phyloP scores from a whole-genome alignment of 768 basidiomycete species.

The Xerocomellus intermedius region DNA sequence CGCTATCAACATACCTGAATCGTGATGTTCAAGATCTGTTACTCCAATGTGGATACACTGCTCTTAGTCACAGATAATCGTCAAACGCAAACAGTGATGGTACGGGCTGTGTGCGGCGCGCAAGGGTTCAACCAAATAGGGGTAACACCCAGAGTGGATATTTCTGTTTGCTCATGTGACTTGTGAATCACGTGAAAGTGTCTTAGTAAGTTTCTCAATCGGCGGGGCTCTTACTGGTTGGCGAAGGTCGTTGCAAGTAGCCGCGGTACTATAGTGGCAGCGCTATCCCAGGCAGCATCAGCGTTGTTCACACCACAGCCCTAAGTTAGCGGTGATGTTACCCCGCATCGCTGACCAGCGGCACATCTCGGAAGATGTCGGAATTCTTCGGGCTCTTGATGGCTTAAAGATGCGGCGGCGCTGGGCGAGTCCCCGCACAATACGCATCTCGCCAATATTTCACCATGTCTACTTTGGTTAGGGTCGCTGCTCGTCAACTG shows the following conservation, averaged over 20 bases:
- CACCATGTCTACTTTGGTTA: constrained; percentile 18
- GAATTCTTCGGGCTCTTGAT: constrained; percentile 19
- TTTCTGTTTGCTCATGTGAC: too few relatives aligned
- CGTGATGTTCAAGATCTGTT: constrained; percentile 4
- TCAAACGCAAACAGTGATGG: constrained; percentile 10
- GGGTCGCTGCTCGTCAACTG: constrained; percentile 9
- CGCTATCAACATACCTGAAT: constrained; percentile 1
- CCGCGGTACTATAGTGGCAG: not conserved
- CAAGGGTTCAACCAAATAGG: constrained; percentile 7
- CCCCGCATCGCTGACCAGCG: not conserved
- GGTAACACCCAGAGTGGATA: not conserved
- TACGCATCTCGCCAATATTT: not conserved
- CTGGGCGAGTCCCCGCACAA: not conserved
- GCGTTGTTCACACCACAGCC: not conserved
- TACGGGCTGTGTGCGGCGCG: constrained; percentile 2
- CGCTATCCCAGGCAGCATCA: not conserved
- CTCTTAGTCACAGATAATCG: constrained; percentile 12
- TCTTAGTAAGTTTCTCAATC: not conserved
- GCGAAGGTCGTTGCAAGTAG: not conserved
- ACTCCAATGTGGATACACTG: not conserved
- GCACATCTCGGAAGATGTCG: constrained; percentile 25
- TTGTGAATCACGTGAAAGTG: constrained; percentile 9
- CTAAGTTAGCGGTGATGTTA: not conserved
- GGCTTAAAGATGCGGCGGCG: constrained; percentile 21
- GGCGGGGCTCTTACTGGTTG: not conserved